These are phyloP conservation scores for Oldenlandia corymbosa DNA, from an alignment of 257 asterid genomes.

Conservation along the genomic window DNA sequence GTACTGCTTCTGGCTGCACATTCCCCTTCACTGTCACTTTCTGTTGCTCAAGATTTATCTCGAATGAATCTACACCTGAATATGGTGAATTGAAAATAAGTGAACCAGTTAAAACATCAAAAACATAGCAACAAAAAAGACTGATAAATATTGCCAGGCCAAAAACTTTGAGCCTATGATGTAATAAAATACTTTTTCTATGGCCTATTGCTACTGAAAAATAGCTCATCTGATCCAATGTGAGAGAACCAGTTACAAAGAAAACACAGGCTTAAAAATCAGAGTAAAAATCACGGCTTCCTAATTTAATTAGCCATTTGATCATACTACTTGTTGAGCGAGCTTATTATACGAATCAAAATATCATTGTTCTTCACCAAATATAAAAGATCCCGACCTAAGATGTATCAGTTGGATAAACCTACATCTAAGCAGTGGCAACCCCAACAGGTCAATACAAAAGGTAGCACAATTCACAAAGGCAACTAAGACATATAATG, in stretches of 20 bases:
- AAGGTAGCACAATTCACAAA: not conserved
- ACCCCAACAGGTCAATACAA: not conserved
- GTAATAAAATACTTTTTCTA: too few species aligned
- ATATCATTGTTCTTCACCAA: not conserved
- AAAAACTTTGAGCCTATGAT: not conserved
- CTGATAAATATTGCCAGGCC: not conserved
- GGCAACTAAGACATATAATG: not conserved
- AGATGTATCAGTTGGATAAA: not conserved
- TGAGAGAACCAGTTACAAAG: not conserved
- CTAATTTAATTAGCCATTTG: not conserved
- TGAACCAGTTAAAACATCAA: not conserved
- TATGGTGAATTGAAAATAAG: not conserved
- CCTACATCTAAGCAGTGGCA: not conserved
- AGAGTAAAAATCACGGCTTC: not conserved
- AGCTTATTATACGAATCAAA: not conserved
- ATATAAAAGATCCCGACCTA: not conserved
- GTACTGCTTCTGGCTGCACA: conserved; percentile 70
- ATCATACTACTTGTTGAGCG: too few species aligned
- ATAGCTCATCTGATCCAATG: not conserved
- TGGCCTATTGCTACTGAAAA: too few species aligned
- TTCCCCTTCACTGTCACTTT: conserved; percentile 81
- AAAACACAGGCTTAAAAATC: not conserved
- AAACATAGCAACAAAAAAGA: too few species aligned
- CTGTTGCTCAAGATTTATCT: conserved; percentile 71
- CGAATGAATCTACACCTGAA: conserved; percentile 77